A percentile compares a stretch with the other conserved stretches of the same genome.
Evolutionary conservation across 768 basidiomycete species (phyloP).

Genomic region (Tricholoma sp.): DNA sequence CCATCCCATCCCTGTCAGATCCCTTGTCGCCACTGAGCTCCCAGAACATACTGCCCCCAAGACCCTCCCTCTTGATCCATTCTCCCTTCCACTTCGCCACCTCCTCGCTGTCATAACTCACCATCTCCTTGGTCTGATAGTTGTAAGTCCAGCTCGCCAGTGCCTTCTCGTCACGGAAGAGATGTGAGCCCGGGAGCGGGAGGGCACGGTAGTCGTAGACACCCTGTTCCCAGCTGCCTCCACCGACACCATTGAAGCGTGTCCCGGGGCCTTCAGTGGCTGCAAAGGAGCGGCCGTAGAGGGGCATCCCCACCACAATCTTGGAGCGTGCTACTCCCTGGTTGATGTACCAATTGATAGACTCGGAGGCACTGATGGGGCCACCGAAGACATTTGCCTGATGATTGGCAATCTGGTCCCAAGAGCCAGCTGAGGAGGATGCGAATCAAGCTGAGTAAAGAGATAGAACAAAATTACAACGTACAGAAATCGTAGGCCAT

Average conservation of each 20-base stretch:
- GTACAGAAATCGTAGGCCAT: constrained; percentile 89
- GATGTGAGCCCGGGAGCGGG: constrained; percentile 67
- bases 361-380: constrained; percentile 55
- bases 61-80: constrained; percentile 69
- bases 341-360: constrained; percentile 64
- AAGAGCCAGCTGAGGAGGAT: constrained; percentile 59
- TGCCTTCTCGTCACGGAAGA: constrained; percentile 58
- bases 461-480: constrained; percentile 14
- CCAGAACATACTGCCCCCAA: constrained; percentile 96
- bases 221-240: constrained; percentile 87
- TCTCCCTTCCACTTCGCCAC: constrained; percentile 70
- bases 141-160: constrained; percentile 87
- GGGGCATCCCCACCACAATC: constrained; percentile 85
- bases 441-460: neutral
- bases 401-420: constrained; percentile 68
- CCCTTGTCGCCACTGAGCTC: constrained; percentile 88
- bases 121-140: constrained; percentile 66
- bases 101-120: constrained; percentile 74
- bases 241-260: constrained; percentile 77
- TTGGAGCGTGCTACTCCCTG: constrained; percentile 75
- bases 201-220: constrained; percentile 92
- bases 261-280: constrained; percentile 79
- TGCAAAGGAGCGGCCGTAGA: constrained; percentile 91
- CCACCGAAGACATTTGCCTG: constrained; percentile 83
- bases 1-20: constrained; percentile 62